A percentile compares a stretch with the other conserved stretches of the same genome.
Conservation (phyloP, 1,284 basidiomycete genomes). For the Rhodotorula sp. region DNA sequence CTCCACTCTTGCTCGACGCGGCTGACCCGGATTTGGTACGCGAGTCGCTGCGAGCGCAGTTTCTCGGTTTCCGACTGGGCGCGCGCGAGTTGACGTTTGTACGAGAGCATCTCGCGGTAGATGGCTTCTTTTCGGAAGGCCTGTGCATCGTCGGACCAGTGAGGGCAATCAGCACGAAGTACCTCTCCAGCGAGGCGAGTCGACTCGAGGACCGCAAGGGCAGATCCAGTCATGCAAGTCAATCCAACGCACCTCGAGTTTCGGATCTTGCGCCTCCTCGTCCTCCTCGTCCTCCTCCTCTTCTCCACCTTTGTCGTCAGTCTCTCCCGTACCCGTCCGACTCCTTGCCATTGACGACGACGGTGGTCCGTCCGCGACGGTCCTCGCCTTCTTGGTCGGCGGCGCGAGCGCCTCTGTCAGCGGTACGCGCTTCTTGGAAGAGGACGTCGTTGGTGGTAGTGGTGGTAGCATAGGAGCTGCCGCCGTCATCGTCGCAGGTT, state of each 20-base stretch:
- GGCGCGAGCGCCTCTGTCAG: background rate
- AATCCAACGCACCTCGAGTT: constrained; percentile 63
- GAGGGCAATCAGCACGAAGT: too few species aligned
- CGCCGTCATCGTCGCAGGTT: too few species aligned
- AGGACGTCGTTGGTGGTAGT: background rate
- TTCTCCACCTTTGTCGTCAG: constrained; percentile 52
- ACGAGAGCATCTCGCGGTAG: constrained; percentile 85
- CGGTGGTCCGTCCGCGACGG: background rate
- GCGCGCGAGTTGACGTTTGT: constrained; percentile 75
- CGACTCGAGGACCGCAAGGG: background rate
- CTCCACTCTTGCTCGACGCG: constrained; percentile 32
- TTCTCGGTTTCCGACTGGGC: constrained; percentile 49
- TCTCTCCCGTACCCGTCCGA: constrained; percentile 32
- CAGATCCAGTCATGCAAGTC: background rate
- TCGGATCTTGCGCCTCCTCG: constrained; percentile 62
- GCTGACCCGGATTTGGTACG: constrained; percentile 25
- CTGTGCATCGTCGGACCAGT: constrained; percentile 40
- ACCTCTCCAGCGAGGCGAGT: too few species aligned
- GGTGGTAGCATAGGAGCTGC: too few species aligned
- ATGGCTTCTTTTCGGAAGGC: constrained; percentile 86
- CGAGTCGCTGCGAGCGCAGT: constrained; percentile 15
- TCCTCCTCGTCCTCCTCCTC: constrained; percentile 60
- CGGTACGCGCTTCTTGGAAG: background rate
- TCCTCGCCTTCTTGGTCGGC: constrained; percentile 1
- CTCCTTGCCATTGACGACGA: too few species aligned